phyloP scores from a whole-genome alignment of 2,329 filamentous ascomycete species.

The Xenoacremonium recifei region DNA sequence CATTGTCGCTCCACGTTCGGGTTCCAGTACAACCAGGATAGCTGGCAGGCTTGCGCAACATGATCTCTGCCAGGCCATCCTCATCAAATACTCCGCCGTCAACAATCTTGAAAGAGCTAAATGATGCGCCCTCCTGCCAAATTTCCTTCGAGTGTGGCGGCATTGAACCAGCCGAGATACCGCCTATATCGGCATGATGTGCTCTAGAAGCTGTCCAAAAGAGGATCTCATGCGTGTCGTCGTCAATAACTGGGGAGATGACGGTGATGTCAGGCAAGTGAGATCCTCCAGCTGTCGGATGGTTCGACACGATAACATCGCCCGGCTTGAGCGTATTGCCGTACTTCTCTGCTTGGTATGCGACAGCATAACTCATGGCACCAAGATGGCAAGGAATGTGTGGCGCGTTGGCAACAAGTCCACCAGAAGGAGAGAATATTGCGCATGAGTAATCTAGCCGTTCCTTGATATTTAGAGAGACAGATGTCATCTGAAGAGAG shows the following conservation, averaged over 20 bases:
- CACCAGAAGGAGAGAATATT: conserved; percentile 69
- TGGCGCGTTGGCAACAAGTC: conserved; percentile 71
- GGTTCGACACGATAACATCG: conserved; percentile 69
- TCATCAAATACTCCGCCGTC: conserved; percentile 20
- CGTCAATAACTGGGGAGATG: conserved; percentile 17
- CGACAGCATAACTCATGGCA: conserved; percentile 75
- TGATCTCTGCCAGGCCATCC: conserved; percentile 60
- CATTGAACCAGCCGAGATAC: conserved; percentile 71
- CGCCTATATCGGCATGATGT: conserved; percentile 34
- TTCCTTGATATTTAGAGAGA: conserved; percentile 75
- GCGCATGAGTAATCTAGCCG: conserved; percentile 78
- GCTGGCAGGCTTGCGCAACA: conserved; percentile 31
- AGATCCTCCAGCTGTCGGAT: conserved; percentile 47
- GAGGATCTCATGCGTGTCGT: conserved; percentile 14
- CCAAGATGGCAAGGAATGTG: conserved; percentile 75
- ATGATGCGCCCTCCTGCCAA: conserved; percentile 56
- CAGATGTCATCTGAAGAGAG: conserved; percentile 70
- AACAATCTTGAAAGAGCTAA: conserved; percentile 36
- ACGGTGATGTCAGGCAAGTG: conserved; percentile 14
- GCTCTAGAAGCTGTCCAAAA: conserved; percentile 22
- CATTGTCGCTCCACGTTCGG: conserved; percentile 73
- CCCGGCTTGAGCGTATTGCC: conserved; percentile 64
- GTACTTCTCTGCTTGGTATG: conserved; percentile 67
- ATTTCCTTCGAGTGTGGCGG: conserved; percentile 62
- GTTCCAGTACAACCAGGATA: conserved; percentile 46